Conservation (phyloP, 2,329 filamentous ascomycete genomes). For the Tolypocladium ovalisporum region DNA sequence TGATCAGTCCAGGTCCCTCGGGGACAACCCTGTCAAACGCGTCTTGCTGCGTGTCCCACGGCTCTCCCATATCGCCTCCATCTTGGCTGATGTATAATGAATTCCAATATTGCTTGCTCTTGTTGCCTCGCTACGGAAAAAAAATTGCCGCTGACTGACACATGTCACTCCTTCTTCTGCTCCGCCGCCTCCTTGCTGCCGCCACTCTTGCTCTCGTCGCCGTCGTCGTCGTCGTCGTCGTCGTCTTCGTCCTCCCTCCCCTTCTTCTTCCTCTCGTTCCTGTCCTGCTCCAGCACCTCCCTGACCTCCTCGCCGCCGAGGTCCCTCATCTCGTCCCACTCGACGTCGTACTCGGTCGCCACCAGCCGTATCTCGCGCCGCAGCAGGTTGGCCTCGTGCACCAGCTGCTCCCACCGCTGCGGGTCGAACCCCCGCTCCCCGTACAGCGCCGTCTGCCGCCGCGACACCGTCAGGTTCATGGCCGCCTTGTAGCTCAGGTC, state of each 20-base stretch:
- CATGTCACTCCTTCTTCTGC: constrained; percentile 3
- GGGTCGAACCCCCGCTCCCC: constrained; percentile 65
- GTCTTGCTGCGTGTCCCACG: too few species aligned
- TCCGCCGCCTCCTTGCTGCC: constrained; percentile 17
- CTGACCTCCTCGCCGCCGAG: constrained; percentile 57
- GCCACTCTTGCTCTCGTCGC: constrained; percentile 20
- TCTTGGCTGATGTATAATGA: too few species aligned
- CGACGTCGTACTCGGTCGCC: constrained; percentile 79
- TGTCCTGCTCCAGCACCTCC: constrained; percentile 44
- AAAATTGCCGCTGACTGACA: neutral
- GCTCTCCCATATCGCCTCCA: too few species aligned
- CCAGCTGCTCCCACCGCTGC: constrained; percentile 63
- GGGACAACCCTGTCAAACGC: too few species aligned
- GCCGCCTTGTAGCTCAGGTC: constrained; percentile 81
- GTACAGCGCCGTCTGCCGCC: constrained; percentile 68
- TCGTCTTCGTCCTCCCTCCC: constrained; percentile 28
- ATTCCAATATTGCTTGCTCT: neutral
- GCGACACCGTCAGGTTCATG: constrained; percentile 75
- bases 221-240: constrained; percentile 24
- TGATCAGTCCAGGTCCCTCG: too few species aligned
- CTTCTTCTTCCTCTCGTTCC: constrained; percentile 21
- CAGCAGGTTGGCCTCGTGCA: constrained; percentile 70
- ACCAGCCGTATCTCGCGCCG: constrained; percentile 69
- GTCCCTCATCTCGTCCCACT: constrained; percentile 72
- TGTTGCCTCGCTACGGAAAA: neutral